These are phyloP conservation scores for Gloeophyllum trabeum DNA, from an alignment of 768 basidiomycete species.

Conservation along the genomic window DNA sequence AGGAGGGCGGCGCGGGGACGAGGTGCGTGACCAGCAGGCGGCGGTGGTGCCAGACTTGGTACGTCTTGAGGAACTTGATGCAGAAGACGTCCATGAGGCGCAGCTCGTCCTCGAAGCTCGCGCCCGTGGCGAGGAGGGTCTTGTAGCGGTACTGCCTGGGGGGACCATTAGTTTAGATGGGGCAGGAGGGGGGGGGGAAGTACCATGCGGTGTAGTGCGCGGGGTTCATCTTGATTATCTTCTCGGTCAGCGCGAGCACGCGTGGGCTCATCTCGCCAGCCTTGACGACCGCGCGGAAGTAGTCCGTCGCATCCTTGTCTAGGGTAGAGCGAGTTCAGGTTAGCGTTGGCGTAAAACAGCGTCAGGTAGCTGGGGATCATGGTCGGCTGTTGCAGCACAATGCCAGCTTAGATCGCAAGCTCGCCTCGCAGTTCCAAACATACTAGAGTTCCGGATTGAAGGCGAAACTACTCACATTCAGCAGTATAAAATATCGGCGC, in stretches of 20 bases:
- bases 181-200: neutral
- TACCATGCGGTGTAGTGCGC: constrained; percentile 97
- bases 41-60: constrained; percentile 97
- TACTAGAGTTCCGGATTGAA: too few relatives aligned
- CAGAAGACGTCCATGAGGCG: constrained; percentile 82
- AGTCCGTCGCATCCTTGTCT: constrained; percentile 92
- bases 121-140: constrained; percentile 59
- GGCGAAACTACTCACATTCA: constrained; percentile 77
- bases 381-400: constrained; percentile 10
- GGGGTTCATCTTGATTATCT: constrained; percentile 84
- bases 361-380: constrained; percentile 2
- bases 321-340: constrained; percentile 2
- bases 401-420: constrained; percentile 2
- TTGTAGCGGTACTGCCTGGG: constrained; percentile 91
- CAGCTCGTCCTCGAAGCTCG: constrained; percentile 69
- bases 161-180: neutral
- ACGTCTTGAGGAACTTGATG: constrained; percentile 78
- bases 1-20: constrained; percentile 26
- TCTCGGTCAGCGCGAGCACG: constrained; percentile 81
- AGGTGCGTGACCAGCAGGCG: constrained; percentile 57
- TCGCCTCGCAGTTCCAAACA: too few relatives aligned
- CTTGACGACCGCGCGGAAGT: constrained; percentile 80
- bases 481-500: constrained; percentile 87
- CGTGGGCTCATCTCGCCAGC: constrained; percentile 68
- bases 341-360: constrained; percentile 1